Base-by-base conservation (phyloP, 2,329 filamentous ascomycete genomes). In the Ascochyta pisi region DNA sequence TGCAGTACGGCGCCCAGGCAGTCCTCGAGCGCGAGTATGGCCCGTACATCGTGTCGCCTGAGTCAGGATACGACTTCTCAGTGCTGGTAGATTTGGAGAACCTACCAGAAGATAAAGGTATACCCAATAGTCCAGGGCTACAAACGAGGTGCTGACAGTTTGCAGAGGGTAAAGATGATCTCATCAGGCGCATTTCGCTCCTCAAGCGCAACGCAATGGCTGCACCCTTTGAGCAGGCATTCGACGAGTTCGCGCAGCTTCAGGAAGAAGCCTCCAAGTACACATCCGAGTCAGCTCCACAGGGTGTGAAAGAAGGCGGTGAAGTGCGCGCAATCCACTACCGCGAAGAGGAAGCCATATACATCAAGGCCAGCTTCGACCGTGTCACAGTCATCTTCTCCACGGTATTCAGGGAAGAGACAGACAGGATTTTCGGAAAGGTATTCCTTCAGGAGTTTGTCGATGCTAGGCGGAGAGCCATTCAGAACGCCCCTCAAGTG, bases 161-260 rank as follows among this genome's bases (percentile, higher is more conserved):
- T 29, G 37, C 62, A 89, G 94, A 97, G 77, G 90, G 87, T 63
- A 88, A 89, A 65, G 92, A 96, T 70, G 93, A 92, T 60, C 82
- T 99, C 60, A 87, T 97, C 67, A 87, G 86, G 77, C 89, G 93
- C 73, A 89, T 98, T 71, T 91, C 93, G 57, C 83, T 99, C 63
- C 80, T 99, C 69, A 99, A 98, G 84, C 92, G 96, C 71, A 98
- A 99, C 77, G 92, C 91, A 66, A 98, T 99, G 95, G 96, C 95
- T 60, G 94, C 95, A 45, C 95, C 96, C 1, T 99, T 99, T 77
- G 95, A 99, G 81, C 90, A 93, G 73, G 95, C 96, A 22, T 99
- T 98, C 76, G 86, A 96, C 69, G 92, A 97, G 76, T 91, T 97
- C 78, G 90, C 93, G 71, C 84, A 87, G 62, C 80, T 99, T 61